phyloP scores from a whole-genome alignment of 192 early-diverging fungal species.

The Coemansia sp. region DNA sequence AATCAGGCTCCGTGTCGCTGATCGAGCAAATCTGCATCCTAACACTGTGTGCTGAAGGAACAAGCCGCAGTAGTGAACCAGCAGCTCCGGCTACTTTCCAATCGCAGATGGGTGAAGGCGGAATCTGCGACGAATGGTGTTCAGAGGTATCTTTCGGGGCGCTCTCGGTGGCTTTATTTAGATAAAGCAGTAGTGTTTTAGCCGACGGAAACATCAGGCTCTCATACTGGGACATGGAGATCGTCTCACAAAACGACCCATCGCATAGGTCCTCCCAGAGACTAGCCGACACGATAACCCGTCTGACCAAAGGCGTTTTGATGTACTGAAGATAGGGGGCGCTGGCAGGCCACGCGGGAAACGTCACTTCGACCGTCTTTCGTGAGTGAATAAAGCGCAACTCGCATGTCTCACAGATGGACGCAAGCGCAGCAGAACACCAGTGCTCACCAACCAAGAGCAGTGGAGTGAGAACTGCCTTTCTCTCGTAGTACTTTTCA shows the following conservation, averaged over 20 bases:
- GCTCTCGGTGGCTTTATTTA: neutral
- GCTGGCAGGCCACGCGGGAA: slow-evolving; percentile 4
- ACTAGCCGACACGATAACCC: neutral
- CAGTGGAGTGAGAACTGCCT: neutral
- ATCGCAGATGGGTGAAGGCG: neutral
- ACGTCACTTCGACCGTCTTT: neutral
- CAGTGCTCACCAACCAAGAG: slow-evolving; percentile 3
- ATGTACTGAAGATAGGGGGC: neutral
- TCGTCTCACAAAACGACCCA: neutral
- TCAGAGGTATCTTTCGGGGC: too few relatives aligned
- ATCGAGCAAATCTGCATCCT: neutral
- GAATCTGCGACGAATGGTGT: neutral
- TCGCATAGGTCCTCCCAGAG: neutral
- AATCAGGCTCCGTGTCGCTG: neutral
- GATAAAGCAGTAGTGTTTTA: neutral
- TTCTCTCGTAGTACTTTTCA: neutral
- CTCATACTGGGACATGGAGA: slow-evolving; percentile 6
- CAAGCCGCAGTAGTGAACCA: neutral
- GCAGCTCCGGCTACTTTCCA: neutral
- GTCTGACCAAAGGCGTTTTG: slow-evolving; percentile 1
- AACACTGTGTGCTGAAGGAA: neutral
- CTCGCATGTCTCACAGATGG: neutral
- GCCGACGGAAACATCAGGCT: neutral
- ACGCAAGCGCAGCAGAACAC: slow-evolving; percentile 1
- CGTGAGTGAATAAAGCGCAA: neutral